phyloP scores from a whole-genome alignment of 768 basidiomycete species.

The Rhodotorula babjevae region DNA sequence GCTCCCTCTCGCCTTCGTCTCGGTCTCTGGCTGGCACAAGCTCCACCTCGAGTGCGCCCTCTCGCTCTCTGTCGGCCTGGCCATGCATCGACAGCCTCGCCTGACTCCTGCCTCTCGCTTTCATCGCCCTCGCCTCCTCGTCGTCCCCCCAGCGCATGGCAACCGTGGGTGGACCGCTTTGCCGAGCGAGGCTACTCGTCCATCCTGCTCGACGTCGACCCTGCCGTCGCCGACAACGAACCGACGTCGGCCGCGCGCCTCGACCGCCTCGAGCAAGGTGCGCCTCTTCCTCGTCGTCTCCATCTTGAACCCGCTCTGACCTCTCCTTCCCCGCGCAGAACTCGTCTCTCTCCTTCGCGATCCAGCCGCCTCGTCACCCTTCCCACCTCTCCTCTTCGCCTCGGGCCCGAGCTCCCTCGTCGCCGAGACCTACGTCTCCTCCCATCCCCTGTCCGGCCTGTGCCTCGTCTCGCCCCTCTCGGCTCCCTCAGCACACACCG shows the following conservation, averaged over 20 bases:
- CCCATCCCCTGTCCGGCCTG: slow-evolving; percentile 60
- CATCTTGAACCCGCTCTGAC: no score
- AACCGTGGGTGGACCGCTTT: slow-evolving; percentile 15
- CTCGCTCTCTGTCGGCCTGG: not conserved
- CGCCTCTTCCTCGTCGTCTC: not conserved
- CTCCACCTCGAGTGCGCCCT: slow-evolving; percentile 3
- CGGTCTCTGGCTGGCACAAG: slow-evolving; percentile 5
- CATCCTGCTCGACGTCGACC: slow-evolving; percentile 32
- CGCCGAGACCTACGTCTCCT: slow-evolving; percentile 65
- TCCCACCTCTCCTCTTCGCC: slow-evolving; percentile 60
- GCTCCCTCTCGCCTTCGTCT: slow-evolving; percentile 29
- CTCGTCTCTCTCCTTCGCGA: slow-evolving; percentile 52
- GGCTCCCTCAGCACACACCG: slow-evolving; percentile 47
- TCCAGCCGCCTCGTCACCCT: slow-evolving; percentile 50
- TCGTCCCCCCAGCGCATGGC: slow-evolving; percentile 3
- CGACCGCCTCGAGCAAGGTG: slow-evolving; percentile 26
- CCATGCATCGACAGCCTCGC: not conserved
- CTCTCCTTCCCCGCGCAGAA: slow-evolving; percentile 16
- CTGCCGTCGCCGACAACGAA: not conserved
- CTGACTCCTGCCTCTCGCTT: not conserved
- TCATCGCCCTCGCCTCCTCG: slow-evolving; percentile 2
- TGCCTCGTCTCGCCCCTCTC: slow-evolving; percentile 58
- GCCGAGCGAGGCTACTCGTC: slow-evolving; percentile 31
- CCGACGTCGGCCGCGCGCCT: not conserved
- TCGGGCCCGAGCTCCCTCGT: slow-evolving; percentile 55